Conservation (phyloP, 176 grass and related monocot genomes). For the Melocanna baccifera region DNA sequence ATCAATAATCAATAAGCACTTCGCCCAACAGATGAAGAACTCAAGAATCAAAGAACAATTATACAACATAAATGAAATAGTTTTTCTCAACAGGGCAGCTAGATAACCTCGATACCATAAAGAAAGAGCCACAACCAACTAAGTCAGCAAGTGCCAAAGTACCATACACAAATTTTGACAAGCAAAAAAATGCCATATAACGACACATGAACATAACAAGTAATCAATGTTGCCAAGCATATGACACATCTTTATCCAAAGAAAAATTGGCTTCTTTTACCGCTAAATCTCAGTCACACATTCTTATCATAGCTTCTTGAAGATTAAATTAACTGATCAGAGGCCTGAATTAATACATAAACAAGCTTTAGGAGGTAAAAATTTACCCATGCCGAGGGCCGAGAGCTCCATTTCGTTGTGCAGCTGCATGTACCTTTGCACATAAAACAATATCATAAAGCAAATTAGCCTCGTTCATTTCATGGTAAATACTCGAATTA, state of each 20-base stretch:
- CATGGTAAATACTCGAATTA: neutral
- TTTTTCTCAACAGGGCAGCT: neutral
- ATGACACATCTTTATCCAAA: neutral
- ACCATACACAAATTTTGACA: neutral
- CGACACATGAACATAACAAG: neutral
- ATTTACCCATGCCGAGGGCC: conserved; percentile 89
- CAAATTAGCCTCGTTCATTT: neutral
- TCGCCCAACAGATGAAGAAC: neutral
- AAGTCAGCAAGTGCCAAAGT: neutral
- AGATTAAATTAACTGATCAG: neutral
- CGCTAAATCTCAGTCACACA: neutral
- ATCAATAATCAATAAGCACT: neutral
- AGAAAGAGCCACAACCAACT: neutral
- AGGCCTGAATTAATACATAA: neutral
- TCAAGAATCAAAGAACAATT: neutral
- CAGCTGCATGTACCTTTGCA: conserved; percentile 84
- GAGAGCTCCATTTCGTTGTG: conserved; percentile 78
- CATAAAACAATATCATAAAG: conserved; percentile 20
- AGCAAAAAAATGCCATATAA: neutral
- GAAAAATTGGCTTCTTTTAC: neutral
- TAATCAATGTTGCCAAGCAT: neutral
- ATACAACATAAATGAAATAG: neutral
- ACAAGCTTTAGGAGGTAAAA: neutral
- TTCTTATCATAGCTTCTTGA: neutral
- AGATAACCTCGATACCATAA: neutral